Evolutionary conservation across 148 eudicot genomes (phyloP).

Genomic region (Camellia granthamiana): DNA sequence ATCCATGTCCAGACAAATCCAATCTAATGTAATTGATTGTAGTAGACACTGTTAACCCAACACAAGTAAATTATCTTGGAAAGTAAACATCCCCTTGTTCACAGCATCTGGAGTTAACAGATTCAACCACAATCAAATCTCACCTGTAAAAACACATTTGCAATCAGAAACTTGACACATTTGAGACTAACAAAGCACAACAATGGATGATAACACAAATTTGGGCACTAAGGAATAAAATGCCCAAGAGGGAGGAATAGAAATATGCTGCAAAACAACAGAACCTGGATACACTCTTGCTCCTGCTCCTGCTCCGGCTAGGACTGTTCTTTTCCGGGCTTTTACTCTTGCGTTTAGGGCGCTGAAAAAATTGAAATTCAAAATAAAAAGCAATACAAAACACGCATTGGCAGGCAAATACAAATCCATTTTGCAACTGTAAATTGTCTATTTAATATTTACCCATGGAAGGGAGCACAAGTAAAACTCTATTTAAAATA

Average conservation of each 20-base stretch:
- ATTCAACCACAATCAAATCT: not conserved
- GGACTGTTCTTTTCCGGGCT: constrained; percentile 44
- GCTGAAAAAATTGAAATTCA: not conserved
- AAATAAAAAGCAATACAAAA: constrained; percentile 12
- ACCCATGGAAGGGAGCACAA: no score
- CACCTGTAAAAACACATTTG: constrained; percentile 3
- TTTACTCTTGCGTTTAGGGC: constrained; percentile 40
- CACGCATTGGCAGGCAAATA: not conserved
- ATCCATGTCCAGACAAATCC: constrained; percentile 5
- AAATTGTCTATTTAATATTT: not conserved
- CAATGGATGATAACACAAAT: not conserved
- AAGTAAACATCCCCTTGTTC: not conserved
- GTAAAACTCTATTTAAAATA: not conserved
- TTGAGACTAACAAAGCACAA: not conserved
- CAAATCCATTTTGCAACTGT: not conserved
- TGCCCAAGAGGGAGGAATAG: not conserved
- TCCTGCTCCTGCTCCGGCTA: constrained; percentile 37
- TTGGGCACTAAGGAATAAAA: not conserved
- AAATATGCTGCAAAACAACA: not conserved
- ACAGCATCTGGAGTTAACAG: not conserved
- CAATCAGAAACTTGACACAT: not conserved
- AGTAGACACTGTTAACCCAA: not conserved
- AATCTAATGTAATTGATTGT: not conserved
- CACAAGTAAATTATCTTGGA: not conserved
- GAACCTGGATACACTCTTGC: constrained; percentile 46